These are phyloP conservation scores for Singerocomus inundabilis DNA, from an alignment of 1,284 basidiomycete species.

Conservation along the genomic window DNA sequence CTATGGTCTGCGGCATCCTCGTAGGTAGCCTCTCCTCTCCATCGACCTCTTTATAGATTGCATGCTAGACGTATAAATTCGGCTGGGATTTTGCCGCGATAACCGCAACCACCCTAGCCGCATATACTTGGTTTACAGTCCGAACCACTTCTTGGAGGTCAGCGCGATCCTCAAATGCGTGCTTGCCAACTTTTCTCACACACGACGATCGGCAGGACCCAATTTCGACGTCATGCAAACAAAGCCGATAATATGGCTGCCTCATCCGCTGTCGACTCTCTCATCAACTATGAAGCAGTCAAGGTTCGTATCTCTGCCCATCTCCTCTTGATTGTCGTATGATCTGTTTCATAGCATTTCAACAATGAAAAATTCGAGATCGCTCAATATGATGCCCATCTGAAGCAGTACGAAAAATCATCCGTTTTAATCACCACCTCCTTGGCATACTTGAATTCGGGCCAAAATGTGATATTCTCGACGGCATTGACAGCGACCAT, in stretches of 20 bases:
- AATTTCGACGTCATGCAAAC: slow-evolving; percentile 94
- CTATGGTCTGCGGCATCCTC: slow-evolving; percentile 95
- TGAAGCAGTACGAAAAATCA: slow-evolving; percentile 86
- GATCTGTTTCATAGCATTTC: slow-evolving; percentile 67
- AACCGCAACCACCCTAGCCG: slow-evolving; percentile 81
- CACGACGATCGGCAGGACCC: slow-evolving; percentile 57
- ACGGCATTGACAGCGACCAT: slow-evolving; percentile 92
- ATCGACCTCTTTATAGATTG: not conserved
- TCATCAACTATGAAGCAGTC: slow-evolving; percentile 98
- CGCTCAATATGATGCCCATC: slow-evolving; percentile 87
- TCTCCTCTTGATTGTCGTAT: not conserved
- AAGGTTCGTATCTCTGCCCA: slow-evolving; percentile 56
- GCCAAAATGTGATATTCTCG: slow-evolving; percentile 96
- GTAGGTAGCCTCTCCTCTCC: slow-evolving; percentile 38
- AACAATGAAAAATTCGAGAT: slow-evolving; percentile 96
- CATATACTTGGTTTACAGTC: slow-evolving; percentile 98
- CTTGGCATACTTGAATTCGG: slow-evolving; percentile 90
- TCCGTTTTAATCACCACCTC: slow-evolving; percentile 96
- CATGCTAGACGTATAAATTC: slow-evolving; percentile 85
- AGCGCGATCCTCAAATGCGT: slow-evolving; percentile 14
- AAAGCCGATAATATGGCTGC: slow-evolving; percentile 96
- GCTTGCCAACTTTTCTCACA: slow-evolving; percentile 3
- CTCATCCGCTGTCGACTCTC: slow-evolving; percentile 88
- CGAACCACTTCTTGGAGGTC: slow-evolving; percentile 94
- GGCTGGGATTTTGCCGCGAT: slow-evolving; percentile 96